Conservation (phyloP, 2,329 filamentous ascomycete species). For the Aureobasidium sp. region DNA sequence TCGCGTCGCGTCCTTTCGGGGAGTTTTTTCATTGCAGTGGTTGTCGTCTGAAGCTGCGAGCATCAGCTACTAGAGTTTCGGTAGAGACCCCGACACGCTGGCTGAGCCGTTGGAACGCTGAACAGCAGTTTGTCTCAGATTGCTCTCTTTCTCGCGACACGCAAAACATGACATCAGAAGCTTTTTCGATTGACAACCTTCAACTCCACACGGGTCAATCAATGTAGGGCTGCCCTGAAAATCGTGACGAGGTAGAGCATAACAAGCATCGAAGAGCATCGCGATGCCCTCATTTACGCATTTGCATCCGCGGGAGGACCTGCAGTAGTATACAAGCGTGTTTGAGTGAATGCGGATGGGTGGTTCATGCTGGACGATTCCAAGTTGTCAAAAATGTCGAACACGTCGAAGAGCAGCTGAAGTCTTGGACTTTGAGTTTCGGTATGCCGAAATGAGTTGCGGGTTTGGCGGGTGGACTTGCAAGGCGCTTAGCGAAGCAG, state of each 20-base stretch:
- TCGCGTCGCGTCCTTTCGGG: neutral
- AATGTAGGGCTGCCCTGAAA: neutral
- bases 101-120: neutral
- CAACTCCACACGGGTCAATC: slow-evolving; percentile 3
- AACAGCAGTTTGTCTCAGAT: slow-evolving; percentile 6
- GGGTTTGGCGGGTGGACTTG: neutral
- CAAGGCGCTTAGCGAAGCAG: neutral
- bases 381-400: neutral
- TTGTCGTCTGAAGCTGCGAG: neutral
- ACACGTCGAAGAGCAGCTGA: neutral
- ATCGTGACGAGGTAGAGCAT: neutral
- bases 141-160: neutral
- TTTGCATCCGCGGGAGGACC: neutral
- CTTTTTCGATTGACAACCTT: neutral
- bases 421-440: neutral
- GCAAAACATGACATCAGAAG: slow-evolving; percentile 1
- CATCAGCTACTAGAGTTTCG: neutral
- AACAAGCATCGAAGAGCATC: neutral
- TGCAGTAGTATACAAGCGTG: slow-evolving; percentile 1
- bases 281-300: neutral
- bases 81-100: neutral
- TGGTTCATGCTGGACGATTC: neutral
- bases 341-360: neutral
- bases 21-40: neutral
- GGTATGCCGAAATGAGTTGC: neutral